Percentiles rank a stretch among this genome's conserved stretches.
Conservation (phyloP, 768 basidiomycete species). For the Mycena capillaripes region DNA sequence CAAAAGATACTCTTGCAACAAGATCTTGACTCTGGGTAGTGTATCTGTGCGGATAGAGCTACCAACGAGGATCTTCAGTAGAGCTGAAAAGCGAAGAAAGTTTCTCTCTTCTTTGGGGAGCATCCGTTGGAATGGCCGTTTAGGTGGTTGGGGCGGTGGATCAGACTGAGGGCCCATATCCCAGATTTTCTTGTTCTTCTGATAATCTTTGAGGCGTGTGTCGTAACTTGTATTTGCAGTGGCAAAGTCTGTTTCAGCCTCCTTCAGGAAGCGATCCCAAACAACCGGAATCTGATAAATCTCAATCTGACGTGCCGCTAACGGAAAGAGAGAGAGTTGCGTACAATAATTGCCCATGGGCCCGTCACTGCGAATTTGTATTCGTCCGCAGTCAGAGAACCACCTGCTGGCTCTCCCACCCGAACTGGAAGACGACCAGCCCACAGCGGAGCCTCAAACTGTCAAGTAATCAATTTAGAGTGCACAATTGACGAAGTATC, state of each 20-base stretch:
- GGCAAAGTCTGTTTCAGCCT: not conserved
- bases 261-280: constrained; percentile 19
- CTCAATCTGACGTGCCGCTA: no score
- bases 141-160: not conserved
- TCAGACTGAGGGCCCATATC: not conserved
- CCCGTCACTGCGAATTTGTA: constrained; percentile 37
- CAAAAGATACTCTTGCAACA: constrained; percentile 28
- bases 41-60: constrained; percentile 18
- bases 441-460: constrained; percentile 42
- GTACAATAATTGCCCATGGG: constrained; percentile 35
- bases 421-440: constrained; percentile 36
- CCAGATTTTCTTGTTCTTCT: not conserved
- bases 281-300: constrained; percentile 28
- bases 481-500: not conserved
- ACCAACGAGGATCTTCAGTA: constrained; percentile 37
- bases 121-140: constrained; percentile 4
- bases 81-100: constrained; percentile 35
- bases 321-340: not conserved
- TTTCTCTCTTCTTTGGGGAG: constrained; percentile 29
- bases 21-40: not conserved
- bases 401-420: constrained; percentile 44
- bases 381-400: constrained; percentile 41
- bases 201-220: not conserved
- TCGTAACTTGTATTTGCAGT: not conserved
- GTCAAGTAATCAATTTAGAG: not conserved